Evolutionary conservation across 768 basidiomycete genomes (phyloP), one percentile per base, ranked within the genome.

Genomic region (Kondoa malvinella): DNA sequence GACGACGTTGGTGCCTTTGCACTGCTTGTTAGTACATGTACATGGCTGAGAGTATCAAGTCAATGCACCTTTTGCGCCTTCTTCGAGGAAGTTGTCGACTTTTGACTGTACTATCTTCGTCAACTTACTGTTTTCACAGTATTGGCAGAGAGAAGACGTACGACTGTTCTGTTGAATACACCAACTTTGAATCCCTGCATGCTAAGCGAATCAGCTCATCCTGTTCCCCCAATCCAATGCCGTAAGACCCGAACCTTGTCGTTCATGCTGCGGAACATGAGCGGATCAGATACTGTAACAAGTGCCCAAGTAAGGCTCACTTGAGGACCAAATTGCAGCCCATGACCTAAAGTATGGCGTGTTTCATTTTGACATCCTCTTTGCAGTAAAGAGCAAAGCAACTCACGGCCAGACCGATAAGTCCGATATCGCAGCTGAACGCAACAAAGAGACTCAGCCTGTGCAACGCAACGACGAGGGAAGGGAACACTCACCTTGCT

Each of bases 161-260:
- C 61, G 70, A 86, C 87, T 57, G 95, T 97, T 74, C 95, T 87
- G 83, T 99, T 99, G 81, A 88, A 99, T 15, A 89, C 91, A 73
- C 91, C 87, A 74, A 99, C 95, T 72, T 81, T 91, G 82, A 92
- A 99, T 65, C 95, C 95, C 80, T 99, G 27, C 8, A 29, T 25
- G 14, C 14, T 4, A 25, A 25, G 4, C 25, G 58, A 25, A 14
- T 59, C 8, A 59, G 58, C 50, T 56, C 50, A n/a, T n/a, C n/a
- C n/a, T n/a, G n/a, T n/a, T n/a, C n/a, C n/a, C n/a, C n/a, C n/a
- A n/a, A n/a, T n/a, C n/a, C n/a, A n/a, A n/a, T n/a, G n/a, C n/a
- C n/a, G n/a, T n/a, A n/a, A n/a, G n/a, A n/a, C n/a, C 25, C 58
- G 25, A 14, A 59, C 58, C 61, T 63, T 63, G 61, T 63, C 61